phyloP scores from a whole-genome alignment of 108 stramenopile species.

The Skeletonema potamos region DNA sequence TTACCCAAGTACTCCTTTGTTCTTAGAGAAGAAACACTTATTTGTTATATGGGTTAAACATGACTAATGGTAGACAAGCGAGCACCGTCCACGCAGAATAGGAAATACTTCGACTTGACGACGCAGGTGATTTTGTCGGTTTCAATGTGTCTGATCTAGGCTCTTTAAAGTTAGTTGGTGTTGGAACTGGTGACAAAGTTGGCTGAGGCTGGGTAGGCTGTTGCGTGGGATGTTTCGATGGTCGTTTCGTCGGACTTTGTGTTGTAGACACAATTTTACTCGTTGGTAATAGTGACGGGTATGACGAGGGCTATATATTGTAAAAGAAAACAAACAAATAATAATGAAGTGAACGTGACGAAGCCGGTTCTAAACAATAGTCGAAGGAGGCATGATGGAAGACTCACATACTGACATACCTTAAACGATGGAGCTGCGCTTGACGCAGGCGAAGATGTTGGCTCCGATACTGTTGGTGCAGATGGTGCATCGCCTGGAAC shows the following conservation, averaged over 20 bases:
- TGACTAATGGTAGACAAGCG: neutral
- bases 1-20: neutral
- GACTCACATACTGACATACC: conserved; percentile 29
- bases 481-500: neutral
- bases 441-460: neutral
- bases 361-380: neutral
- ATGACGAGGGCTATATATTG: neutral
- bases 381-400: neutral
- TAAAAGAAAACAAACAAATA: neutral
- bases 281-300: neutral
- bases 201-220: neutral
- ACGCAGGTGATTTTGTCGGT: neutral
- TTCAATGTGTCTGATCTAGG: neutral
- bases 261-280: neutral
- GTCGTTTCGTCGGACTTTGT: neutral
- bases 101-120: neutral
- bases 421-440: conserved; percentile 8
- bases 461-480: neutral
- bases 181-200: neutral
- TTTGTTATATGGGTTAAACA: no score
- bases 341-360: neutral
- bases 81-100: neutral
- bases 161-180: neutral
- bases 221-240: neutral
- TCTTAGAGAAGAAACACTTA: neutral